Base-by-base conservation (phyloP, 1,284 basidiomycete genomes). In the Trametes polyzona region DNA sequence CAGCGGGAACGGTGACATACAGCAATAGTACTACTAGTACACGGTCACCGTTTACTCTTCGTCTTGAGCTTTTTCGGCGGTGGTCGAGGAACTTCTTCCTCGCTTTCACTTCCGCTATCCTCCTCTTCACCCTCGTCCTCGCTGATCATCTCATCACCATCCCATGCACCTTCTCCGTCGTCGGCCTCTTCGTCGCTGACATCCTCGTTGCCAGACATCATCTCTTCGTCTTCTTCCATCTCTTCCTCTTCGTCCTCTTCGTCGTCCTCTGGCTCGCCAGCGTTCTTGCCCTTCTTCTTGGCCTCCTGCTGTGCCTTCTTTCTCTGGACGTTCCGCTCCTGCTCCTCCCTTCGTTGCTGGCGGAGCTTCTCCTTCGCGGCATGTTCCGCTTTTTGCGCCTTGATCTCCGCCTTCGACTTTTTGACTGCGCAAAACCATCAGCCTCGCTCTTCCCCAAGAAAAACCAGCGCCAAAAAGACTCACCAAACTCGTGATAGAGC, bases 401-500 rank as follows among this genome's bases (percentile, higher is more conserved):
- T 76, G 17, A 79, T 75, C 67, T 96, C 88, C 49, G 84, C 82
- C 71, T 90, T 92, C 30, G 88, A 80, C 73, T 93, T 95, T 76
- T 91, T 90, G 49, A 95, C 93, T 95, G 71, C 48, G 21, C 44
- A 30, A 16, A 14, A 23, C 27, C 14, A 37, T 24, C 19, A 47
- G 33, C 14, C 12, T 24, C 46, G 2, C 29, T 3, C 37, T 11
- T 16, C 6, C 23, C 33, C 17, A 2, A 1, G 16, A 11, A 2
- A 32, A 26, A 8, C 10, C 4, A 2, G 9, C 21, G 40, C 32
- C 6, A 42, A 40, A 1, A 2, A 10, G 10, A 78, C 88, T 65
- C 63, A 93, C 94, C 89, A 66, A 95, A 91, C 74, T 93, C 89
- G 72, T 98, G 96, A 76, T 90, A 96, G 41, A 98, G 88, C 1